These are phyloP conservation scores for Eimeria tenella DNA, from an alignment of 169 alveolate species.

Conservation along the genomic window DNA sequence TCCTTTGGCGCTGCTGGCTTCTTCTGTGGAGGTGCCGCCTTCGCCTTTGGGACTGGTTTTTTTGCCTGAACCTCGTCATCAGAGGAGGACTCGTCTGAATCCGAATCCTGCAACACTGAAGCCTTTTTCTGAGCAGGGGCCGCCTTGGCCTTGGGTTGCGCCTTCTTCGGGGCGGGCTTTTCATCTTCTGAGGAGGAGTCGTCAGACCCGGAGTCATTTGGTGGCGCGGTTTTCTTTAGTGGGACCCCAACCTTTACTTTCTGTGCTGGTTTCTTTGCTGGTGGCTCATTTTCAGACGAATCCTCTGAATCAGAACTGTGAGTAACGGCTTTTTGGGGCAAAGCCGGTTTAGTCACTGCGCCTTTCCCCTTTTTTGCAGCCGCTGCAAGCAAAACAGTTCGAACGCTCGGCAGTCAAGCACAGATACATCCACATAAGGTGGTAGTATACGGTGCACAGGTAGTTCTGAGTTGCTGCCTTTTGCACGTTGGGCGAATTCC, in stretches of 20 bases:
- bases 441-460: not conserved
- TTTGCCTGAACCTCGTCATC: not conserved
- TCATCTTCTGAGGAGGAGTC: slow-evolving; percentile 60
- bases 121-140: not conserved
- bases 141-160: slow-evolving; percentile 13
- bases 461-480: not conserved
- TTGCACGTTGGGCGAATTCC: slow-evolving; percentile 6
- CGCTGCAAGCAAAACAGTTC: not conserved
- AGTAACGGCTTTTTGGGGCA: slow-evolving; percentile 4
- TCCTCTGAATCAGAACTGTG: slow-evolving; percentile 65
- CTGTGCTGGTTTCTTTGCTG: slow-evolving; percentile 39
- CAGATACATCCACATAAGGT: not conserved
- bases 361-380: slow-evolving; percentile 23
- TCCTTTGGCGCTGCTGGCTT: slow-evolving; percentile 20
- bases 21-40: slow-evolving; percentile 27
- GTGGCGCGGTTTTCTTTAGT: slow-evolving; percentile 29
- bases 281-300: slow-evolving; percentile 57
- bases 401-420: not conserved
- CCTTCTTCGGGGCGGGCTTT: not conserved
- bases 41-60: not conserved
- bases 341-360: not conserved
- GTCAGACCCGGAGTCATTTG: not conserved
- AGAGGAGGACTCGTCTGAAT: not conserved
- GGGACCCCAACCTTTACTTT: slow-evolving; percentile 29
- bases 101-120: not conserved